phyloP scores from a whole-genome alignment of 768 basidiomycete genomes.

The Crassisporium funariophilum region DNA sequence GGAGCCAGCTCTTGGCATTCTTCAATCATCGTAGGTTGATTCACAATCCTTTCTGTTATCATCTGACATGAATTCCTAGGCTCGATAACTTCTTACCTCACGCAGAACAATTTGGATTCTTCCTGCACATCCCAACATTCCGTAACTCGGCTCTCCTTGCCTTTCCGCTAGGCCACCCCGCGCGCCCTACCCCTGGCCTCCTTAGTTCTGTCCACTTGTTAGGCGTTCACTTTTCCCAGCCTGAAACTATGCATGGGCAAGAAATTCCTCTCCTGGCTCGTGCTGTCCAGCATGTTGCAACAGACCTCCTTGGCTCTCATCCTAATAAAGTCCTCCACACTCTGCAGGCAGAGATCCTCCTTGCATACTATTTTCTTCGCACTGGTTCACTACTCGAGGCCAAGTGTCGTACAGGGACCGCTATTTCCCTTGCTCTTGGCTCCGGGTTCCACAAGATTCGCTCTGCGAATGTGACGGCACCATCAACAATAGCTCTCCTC shows the following conservation, averaged over 20 bases:
- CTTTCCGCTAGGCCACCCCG: slow-evolving; percentile 48
- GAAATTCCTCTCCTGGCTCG: slow-evolving; percentile 51
- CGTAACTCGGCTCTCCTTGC: slow-evolving; percentile 49
- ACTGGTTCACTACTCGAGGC: slow-evolving; percentile 62
- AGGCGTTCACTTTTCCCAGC: slow-evolving; percentile 51
- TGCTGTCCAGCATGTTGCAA: slow-evolving; percentile 49
- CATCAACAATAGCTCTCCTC: slow-evolving; percentile 38
- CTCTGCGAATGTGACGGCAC: slow-evolving; percentile 36
- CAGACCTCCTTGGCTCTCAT: slow-evolving; percentile 49
- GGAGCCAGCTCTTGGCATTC: slow-evolving; percentile 41
- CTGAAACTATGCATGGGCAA: slow-evolving; percentile 40
- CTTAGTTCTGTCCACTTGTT: slow-evolving; percentile 53
- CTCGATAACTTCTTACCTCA: slow-evolving; percentile 61
- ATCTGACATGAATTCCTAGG: slow-evolving; percentile 33
- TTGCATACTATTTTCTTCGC: slow-evolving; percentile 66
- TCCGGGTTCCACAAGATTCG: slow-evolving; percentile 51
- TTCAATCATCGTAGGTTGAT: slow-evolving; percentile 39
- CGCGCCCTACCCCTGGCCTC: slow-evolving; percentile 51
- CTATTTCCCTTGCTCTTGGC: slow-evolving; percentile 51
- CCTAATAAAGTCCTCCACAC: slow-evolving; percentile 52
- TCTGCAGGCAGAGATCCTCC: slow-evolving; percentile 63
- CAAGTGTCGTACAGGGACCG: slow-evolving; percentile 55
- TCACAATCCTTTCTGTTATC: not conserved
- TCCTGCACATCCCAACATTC: slow-evolving; percentile 55
- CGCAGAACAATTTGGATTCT: slow-evolving; percentile 64